Base-by-base conservation (phyloP, 2,329 filamentous ascomycete genomes). In the Neofusicoccum ribis region DNA sequence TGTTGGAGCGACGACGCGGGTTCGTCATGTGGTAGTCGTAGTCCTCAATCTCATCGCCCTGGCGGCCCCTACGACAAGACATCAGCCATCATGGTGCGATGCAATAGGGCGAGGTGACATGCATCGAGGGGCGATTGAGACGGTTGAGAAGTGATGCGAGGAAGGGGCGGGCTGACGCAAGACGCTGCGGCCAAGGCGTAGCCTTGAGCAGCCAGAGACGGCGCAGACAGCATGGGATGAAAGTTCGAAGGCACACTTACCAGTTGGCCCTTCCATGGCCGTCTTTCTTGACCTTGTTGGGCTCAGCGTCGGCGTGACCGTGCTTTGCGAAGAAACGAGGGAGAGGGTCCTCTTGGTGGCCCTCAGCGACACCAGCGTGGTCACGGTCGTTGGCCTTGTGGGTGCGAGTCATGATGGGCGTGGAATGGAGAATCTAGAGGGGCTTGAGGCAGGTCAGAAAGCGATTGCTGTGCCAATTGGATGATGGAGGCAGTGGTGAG, bases 201-300 rank as follows among this genome's bases (percentile, higher is more conserved):
- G 36, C 17, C 52, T 27, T 17, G n/a, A 23, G 15, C 9, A 49
- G 44, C 46, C 17, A n/a, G 20, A 14, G 58, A 39, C 14, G 39
- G 31, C n/a, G 31, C 20, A 17, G 34, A 34, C 15, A 41, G 3
- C 34, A 39, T n/a, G 20, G 7, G 20, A 31, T 39, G 20, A 11
- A 39, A 17, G 11, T 6, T 15, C 37, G 27, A n/a, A 43, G 60
- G 5, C 15, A 43, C 23, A 46, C 89, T 79, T 86, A 97, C 94
- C 94, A 99, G 80, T 97, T 97, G 76, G 91, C 92, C 80, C 91
- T 93, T 71, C 94, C 94, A 71, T 87, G 90, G 69, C 94, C 94
- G 74, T 96, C 91, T 84, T 99, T 99, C 89, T 99, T 99, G 76
- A 91, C 89, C 85, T 96, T 95, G 80, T 92, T 93, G 67, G 95